Evolutionary conservation across 2,329 filamentous ascomycete genomes (phyloP).

Genomic region (Thelonectria rubi): DNA sequence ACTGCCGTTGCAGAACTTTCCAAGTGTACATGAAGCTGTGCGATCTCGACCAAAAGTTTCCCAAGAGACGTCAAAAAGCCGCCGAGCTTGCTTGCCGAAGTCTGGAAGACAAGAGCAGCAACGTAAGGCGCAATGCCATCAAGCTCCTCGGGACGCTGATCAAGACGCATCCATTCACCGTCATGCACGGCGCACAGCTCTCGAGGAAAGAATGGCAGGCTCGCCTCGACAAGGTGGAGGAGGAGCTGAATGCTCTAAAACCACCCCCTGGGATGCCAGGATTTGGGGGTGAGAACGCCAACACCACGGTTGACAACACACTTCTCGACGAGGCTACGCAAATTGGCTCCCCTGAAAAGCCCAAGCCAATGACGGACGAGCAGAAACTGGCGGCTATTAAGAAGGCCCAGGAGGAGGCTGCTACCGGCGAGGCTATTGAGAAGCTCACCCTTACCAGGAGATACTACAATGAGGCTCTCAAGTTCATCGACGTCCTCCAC

Average conservation of each 20-base stretch:
- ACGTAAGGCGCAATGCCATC: constrained; percentile 93
- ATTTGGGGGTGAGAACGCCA: constrained; percentile 68
- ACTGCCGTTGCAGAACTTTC: constrained; percentile 89
- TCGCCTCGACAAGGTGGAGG: constrained; percentile 82
- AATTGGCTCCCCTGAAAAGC: constrained; percentile 74
- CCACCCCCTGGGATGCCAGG: constrained; percentile 77
- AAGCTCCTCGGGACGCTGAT: constrained; percentile 89
- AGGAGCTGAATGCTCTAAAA: constrained; percentile 81
- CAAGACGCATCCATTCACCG: constrained; percentile 92
- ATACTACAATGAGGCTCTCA: constrained; percentile 92
- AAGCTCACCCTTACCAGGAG: constrained; percentile 88
- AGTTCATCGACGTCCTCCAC: constrained; percentile 92
- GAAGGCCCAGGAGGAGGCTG: constrained; percentile 86
- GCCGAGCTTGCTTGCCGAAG: constrained; percentile 89
- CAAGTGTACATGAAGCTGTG: constrained; percentile 94
- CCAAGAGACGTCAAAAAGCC: constrained; percentile 86
- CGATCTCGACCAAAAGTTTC: constrained; percentile 95
- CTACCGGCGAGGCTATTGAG: constrained; percentile 86
- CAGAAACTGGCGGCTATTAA: constrained; percentile 76
- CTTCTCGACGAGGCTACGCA: constrained; percentile 91
- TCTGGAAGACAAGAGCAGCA: constrained; percentile 97
- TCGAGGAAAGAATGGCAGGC: constrained; percentile 86
- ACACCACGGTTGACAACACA: constrained; percentile 77
- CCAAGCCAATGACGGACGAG: constrained; percentile 77
- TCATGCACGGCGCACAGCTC: constrained; percentile 89